phyloP scores from a whole-genome alignment of 768 basidiomycete genomes.

The Termitomyces bulborhizus region DNA sequence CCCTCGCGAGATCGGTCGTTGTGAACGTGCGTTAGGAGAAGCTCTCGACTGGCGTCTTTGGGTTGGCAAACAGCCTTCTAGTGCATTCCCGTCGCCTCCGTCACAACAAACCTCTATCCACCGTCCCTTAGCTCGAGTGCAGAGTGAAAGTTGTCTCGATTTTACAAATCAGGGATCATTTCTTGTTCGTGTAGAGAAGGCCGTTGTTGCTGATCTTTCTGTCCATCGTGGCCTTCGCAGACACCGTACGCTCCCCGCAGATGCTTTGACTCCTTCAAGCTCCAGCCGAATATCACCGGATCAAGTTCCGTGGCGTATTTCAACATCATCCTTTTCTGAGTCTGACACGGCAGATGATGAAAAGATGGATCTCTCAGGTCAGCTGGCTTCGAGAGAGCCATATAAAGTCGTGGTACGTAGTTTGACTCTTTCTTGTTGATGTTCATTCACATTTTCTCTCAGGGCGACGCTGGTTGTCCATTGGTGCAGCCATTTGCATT shows the following conservation, averaged over 20 bases:
- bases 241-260: constrained; percentile 35
- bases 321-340: not conserved
- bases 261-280: constrained; percentile 14
- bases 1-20: constrained; percentile 79
- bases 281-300: not conserved
- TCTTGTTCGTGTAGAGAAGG: constrained; percentile 14
- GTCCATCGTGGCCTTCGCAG: constrained; percentile 27
- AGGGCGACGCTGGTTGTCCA: not conserved
- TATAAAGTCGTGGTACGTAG: not conserved
- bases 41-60: constrained; percentile 89
- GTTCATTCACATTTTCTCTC: not conserved
- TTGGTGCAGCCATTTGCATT: not conserved
- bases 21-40: constrained; percentile 83
- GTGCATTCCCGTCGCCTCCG: constrained; percentile 17
- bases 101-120: constrained; percentile 11
- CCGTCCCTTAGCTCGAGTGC: constrained; percentile 41
- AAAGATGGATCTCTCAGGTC: constrained; percentile 1
- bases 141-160: constrained; percentile 39
- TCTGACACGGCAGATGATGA: not conserved
- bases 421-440: not conserved
- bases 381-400: constrained; percentile 1
- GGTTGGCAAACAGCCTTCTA: constrained; percentile 64
- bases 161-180: constrained; percentile 16
- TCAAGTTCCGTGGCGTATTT: constrained; percentile 5
- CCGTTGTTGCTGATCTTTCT: not conserved